Percentiles rank a stretch among this genome's conserved stretches.
Conservation (phyloP, 768 basidiomycete genomes). For the Lactarius sanguifluus region DNA sequence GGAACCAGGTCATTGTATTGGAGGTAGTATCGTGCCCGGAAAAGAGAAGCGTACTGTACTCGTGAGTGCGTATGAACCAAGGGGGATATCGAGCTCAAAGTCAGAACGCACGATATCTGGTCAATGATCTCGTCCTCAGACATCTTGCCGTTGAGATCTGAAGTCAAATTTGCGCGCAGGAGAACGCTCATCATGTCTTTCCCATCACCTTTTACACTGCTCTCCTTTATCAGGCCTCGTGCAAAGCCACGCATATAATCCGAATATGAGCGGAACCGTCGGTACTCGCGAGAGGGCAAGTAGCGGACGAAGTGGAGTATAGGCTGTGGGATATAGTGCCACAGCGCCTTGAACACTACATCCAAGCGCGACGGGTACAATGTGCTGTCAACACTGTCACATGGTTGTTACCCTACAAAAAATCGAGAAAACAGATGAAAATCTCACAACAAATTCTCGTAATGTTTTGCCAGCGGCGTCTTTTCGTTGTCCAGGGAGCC, state of each 20-base stretch:
- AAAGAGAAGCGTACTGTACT: constrained; percentile 19
- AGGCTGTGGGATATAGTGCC: constrained; percentile 21
- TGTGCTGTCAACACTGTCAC: constrained; percentile 25
- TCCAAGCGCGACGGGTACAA: constrained; percentile 26
- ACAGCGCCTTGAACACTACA: constrained; percentile 22
- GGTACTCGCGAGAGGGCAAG: constrained; percentile 26
- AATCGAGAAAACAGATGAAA: neutral
- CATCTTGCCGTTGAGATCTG: constrained; percentile 11
- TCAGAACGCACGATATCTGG: constrained; percentile 25
- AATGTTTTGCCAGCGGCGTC: constrained; percentile 10
- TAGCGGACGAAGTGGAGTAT: constrained; percentile 27
- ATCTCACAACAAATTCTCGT: constrained; percentile 26
- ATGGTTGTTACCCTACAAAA: neutral
- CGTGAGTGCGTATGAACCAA: neutral
- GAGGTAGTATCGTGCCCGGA: constrained; percentile 29
- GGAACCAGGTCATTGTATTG: constrained; percentile 22
- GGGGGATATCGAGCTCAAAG: too few species aligned
- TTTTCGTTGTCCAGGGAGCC: constrained; percentile 23
- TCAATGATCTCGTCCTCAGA: constrained; percentile 11
- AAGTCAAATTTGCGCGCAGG: constrained; percentile 25
- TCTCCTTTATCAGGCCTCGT: constrained; percentile 16
- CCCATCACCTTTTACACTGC: constrained; percentile 13
- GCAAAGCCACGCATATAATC: constrained; percentile 17
- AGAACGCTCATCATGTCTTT: constrained; percentile 28
- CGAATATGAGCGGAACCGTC: constrained; percentile 21